Evolutionary conservation across 345 rosid species (phyloP).

Genomic region (Turritis glabra): DNA sequence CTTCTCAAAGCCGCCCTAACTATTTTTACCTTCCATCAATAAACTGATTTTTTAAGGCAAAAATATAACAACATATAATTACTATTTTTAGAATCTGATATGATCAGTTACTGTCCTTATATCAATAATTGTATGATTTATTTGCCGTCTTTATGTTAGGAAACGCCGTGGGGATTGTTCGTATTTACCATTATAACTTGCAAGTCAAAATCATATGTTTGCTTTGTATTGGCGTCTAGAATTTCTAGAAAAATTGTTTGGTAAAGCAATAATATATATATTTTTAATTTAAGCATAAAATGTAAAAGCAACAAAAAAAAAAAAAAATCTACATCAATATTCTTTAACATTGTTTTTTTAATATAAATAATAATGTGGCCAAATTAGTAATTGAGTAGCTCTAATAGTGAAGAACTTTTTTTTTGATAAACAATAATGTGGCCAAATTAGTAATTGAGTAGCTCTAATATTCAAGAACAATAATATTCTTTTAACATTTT

Average conservation of each 20-base stretch:
- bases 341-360: background rate
- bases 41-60: background rate
- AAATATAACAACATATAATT: background rate
- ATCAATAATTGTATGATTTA: slow-evolving; percentile 3
- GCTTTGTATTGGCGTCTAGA: slow-evolving; percentile 7
- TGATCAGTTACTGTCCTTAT: slow-evolving; percentile 13
- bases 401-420: no score
- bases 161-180: slow-evolving; percentile 24
- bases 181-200: background rate
- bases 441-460: background rate
- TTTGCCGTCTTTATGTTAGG: background rate
- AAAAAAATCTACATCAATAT: background rate
- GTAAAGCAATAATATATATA: background rate
- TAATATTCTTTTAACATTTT: background rate
- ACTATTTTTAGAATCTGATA: slow-evolving; percentile 23
- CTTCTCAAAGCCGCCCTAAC: background rate
- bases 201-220: background rate
- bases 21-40: background rate
- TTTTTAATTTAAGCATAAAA: background rate
- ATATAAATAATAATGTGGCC: background rate
- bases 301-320: background rate
- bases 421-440: background rate
- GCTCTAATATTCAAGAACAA: background rate
- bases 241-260: slow-evolving; percentile 9
- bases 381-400: background rate